Conservation (phyloP, 805 yeast genomes). For the Ogataea chonburiensis region DNA sequence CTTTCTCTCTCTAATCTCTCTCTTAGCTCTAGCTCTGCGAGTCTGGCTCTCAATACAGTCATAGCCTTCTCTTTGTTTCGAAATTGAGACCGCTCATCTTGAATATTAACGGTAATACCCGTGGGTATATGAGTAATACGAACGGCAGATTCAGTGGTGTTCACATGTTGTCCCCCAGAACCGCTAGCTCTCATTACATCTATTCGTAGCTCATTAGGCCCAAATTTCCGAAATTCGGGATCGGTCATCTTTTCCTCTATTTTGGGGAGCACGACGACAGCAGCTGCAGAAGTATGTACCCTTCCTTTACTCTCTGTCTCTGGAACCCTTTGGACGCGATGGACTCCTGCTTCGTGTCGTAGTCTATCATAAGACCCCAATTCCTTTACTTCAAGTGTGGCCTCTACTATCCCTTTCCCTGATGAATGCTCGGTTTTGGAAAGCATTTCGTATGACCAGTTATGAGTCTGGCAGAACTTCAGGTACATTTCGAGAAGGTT, state of each 20-base stretch:
- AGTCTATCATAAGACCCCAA: conserved; percentile 74
- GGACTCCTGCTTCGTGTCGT: conserved; percentile 91
- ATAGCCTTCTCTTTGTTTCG: conserved; percentile 91
- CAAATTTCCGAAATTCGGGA: conserved; percentile 51
- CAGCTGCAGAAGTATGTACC: conserved; percentile 94
- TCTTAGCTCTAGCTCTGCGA: conserved; percentile 76
- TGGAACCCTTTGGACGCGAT: conserved; percentile 92
- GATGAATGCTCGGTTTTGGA: conserved; percentile 55
- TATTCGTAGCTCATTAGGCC: conserved; percentile 83
- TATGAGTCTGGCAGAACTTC: conserved; percentile 59
- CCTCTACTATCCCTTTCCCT: conserved; percentile 72
- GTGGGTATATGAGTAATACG: conserved; percentile 89
- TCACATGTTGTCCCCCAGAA: conserved; percentile 97
- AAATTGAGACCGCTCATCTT: conserved; percentile 94
- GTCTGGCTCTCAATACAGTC: conserved; percentile 71
- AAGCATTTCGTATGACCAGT: conserved; percentile 67
- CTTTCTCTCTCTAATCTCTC: conserved; percentile 65
- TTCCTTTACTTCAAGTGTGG: conserved; percentile 68
- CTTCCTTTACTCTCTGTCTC: conserved; percentile 92
- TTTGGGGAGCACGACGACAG: conserved; percentile 89
- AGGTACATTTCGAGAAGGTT: conserved; percentile 82
- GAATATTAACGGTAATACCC: conserved; percentile 85
- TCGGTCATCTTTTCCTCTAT: conserved; percentile 55
- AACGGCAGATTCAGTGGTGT: conserved; percentile 96
- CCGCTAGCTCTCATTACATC: conserved; percentile 99